A percentile compares a stretch with the other conserved stretches of the same genome.
These are phyloP conservation scores for Oenanthe sinensis DNA, from an alignment of 129 eudicot genomes.

Conservation along the genomic window DNA sequence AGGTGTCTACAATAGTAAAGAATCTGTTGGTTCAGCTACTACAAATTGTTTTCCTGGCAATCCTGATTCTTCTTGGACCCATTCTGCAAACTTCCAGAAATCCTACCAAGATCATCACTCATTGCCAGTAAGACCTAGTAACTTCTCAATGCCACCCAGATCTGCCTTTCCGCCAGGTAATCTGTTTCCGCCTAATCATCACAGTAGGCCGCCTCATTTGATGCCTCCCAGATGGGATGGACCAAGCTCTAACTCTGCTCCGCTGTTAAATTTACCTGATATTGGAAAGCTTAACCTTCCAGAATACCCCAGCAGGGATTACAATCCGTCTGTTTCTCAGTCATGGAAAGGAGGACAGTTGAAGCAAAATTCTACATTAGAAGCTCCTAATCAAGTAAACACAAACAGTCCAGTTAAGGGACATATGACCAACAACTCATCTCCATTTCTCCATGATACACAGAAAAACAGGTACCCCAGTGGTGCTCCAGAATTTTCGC, in stretches of 20 bases:
- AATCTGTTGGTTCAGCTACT: conserved; percentile 31
- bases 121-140: conserved; percentile 36
- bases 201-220: conserved; percentile 31
- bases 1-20: conserved; percentile 29
- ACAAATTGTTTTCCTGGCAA: conserved; percentile 26
- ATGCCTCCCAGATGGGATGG: conserved; percentile 49
- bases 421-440: conserved; percentile 30
- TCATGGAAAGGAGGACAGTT: conserved; percentile 31
- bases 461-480: conserved; percentile 26
- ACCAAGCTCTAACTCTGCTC: conserved; percentile 27
- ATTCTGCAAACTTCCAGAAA: conserved; percentile 20
- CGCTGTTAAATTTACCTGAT: conserved; percentile 40
- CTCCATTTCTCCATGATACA: conserved; percentile 25
- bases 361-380: conserved; percentile 33
- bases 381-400: conserved; percentile 29
- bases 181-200: conserved; percentile 37
- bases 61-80: conserved; percentile 38
- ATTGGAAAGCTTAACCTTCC: conserved; percentile 43
- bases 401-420: conserved; percentile 50
- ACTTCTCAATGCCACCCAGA: conserved; percentile 30
- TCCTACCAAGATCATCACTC: conserved; percentile 38
- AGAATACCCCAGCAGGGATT: conserved; percentile 41
- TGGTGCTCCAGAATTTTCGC: conserved; percentile 25
- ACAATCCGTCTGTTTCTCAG: conserved; percentile 26
- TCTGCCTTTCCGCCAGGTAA: conserved; percentile 39